Conservation (phyloP, 2,329 filamentous ascomycete species). For the Colletotrichum chrysophilum region DNA sequence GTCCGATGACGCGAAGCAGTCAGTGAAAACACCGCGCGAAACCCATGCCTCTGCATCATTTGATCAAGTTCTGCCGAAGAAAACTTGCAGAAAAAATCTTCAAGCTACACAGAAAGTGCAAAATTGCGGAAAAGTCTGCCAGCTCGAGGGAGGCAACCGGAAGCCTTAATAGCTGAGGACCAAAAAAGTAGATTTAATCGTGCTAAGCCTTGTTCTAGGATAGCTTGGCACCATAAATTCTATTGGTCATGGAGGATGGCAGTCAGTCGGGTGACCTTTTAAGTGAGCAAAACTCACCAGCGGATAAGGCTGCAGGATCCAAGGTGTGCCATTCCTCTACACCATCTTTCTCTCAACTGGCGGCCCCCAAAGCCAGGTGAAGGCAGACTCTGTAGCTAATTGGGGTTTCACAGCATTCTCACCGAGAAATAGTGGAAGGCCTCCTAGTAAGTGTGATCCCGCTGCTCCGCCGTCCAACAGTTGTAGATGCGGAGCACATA, state of each 20-base stretch:
- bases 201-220: neutral
- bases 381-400: neutral
- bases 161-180: neutral
- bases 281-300: neutral
- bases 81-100: neutral
- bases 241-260: neutral
- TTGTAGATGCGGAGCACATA: neutral
- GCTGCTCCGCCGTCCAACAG: neutral
- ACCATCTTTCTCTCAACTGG: neutral
- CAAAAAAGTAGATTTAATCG: neutral
- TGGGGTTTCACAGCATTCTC: neutral
- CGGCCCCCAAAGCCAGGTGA: neutral
- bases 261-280: neutral
- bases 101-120: neutral
- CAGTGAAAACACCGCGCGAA: neutral
- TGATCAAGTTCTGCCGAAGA: neutral
- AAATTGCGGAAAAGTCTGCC: neutral
- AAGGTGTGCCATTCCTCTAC: neutral
- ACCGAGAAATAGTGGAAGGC: neutral
- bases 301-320: neutral
- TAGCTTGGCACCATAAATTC: fast-evolving
- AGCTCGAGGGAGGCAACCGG: neutral
- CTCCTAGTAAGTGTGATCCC: neutral
- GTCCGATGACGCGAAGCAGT: neutral
- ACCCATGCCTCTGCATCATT: neutral